Evolutionary conservation across 768 basidiomycete species (phyloP), one percentile per base, ranked within the genome.

Genomic region (Suillus bovinus): DNA sequence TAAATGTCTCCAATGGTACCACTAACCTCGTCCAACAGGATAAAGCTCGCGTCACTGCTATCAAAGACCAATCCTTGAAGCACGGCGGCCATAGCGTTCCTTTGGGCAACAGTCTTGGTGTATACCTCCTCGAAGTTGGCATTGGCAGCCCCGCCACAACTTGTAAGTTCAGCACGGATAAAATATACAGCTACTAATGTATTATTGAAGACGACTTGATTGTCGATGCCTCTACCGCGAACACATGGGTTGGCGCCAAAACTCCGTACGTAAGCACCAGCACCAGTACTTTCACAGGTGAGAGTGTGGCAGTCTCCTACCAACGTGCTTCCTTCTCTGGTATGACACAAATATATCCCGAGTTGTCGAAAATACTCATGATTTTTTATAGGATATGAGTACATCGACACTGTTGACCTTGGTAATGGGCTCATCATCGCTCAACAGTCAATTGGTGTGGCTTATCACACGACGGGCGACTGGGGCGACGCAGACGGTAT

Each of bases 241-340:
- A 88, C 75, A 89, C 87, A 29, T 89, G 88, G 87, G 77, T 90
- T 47, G 87, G 87, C 24, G 85, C 88, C 31, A 66, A 38, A 11
- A 73, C 66, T 27, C 16, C 72, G 4, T 90, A 86, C 67, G 69
- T 69, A n/a, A 62, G 64, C 64, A 88, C 88, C 8, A 75, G 76
- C 59, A 82, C 85, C 31, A 86, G 84, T 61, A 67, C 39, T 10
- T 61, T 77, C 64, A 88, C 86, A 22, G 63, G 67, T 1, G 65
- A 84, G 62, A 33, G 68, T 38, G 84, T 89, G 63, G 71, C 79
- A n/a, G 84, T 87, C 34, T 69, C 72, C 7, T 90, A 90, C 64
- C 87, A 87, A 56, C 83, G 82, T 42, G 87, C 86, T 20, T 80
- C 73, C 3, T 86, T 88, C 75, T 80, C 79, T 41, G 86, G 87